Evolutionary conservation across 2,329 filamentous ascomycete genomes (phyloP), one percentile per base, ranked within the genome.

Genomic region (Fusarium sp.): DNA sequence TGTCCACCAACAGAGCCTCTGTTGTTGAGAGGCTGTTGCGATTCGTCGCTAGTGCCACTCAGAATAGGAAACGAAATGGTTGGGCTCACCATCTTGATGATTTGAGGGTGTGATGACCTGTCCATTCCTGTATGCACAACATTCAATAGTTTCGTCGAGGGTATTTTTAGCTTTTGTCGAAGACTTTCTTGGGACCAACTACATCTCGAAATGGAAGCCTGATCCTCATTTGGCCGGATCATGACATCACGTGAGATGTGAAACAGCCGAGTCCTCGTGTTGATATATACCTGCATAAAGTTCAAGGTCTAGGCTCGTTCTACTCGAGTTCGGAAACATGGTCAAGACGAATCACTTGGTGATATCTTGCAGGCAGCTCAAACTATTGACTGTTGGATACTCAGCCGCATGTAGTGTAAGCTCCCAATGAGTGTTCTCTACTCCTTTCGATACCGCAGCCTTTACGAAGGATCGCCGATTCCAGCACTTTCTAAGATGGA

Each of bases 81-180:
- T 42, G 9, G 29, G 21, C 18, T 23, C n/a, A 4, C 11, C 11
- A 31, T 15, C 19, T 39, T 8, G 14, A 38, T 9, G 11, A 21
- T 23, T 25, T 35, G 12, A 27, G 19, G 33, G 51, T 59, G 21
- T 39, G 33, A n/a, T 45, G 21, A 31, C 14, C 10, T 18, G 27
- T n/a, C n/a, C 18, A 48, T 23, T 51, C 29, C 33, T 23, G 18
- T 16, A n/a, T 21, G 45, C 38, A 65, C 51, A 39, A n/a, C 60
- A 51, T 65, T 39, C 33, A 49, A 59, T 65, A 59, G 33, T 59
- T 25, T 35, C n/a, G n/a, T 35, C 59, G 45, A 11, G n/a, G 21
- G 38, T 65, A 65, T 66, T 66, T 59, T 66, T 66, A 45, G 44
- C 42, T 42, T 27, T 15, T 3, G 21, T 41, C 42, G n/a, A 33